phyloP scores from a whole-genome alignment of 2,329 filamentous ascomycete species.

The Bipolaris gigantea region DNA sequence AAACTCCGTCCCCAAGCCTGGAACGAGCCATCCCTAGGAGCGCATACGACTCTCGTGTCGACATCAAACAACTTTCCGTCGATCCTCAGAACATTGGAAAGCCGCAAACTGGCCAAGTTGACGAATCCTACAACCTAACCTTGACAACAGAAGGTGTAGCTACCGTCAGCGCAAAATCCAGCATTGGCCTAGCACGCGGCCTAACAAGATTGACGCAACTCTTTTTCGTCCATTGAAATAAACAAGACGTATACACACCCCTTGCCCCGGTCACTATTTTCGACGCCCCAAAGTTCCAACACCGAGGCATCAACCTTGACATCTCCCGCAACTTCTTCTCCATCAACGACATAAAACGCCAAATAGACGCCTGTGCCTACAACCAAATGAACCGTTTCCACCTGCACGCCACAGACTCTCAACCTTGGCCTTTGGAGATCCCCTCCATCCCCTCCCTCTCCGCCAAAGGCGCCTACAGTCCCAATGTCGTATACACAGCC shows the following conservation, averaged over 20 bases:
- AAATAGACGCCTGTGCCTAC: slow-evolving; percentile 74
- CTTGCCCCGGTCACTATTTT: slow-evolving; percentile 69
- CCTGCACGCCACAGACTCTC: slow-evolving; percentile 78
- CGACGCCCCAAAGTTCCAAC: slow-evolving; percentile 74
- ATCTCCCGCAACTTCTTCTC: slow-evolving; percentile 73
- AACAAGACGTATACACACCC: slow-evolving; percentile 63
- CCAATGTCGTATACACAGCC: slow-evolving; percentile 67
- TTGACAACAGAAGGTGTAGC: slow-evolving; percentile 62
- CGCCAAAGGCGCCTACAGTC: slow-evolving; percentile 71
- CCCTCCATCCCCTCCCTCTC: slow-evolving; percentile 73
- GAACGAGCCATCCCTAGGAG: slow-evolving; percentile 59
- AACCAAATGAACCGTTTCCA: slow-evolving; percentile 85
- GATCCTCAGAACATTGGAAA: slow-evolving; percentile 61
- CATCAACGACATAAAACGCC: slow-evolving; percentile 68
- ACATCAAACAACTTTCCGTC: slow-evolving; percentile 61
- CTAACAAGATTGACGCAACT: slow-evolving; percentile 78
- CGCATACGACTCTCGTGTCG: slow-evolving; percentile 61
- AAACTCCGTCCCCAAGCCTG: slow-evolving; percentile 69
- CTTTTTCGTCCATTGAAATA: slow-evolving; percentile 70
- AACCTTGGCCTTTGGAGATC: slow-evolving; percentile 84
- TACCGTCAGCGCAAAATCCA: slow-evolving; percentile 65
- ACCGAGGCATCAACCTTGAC: slow-evolving; percentile 81
- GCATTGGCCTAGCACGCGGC: slow-evolving; percentile 70
- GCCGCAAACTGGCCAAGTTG: slow-evolving; percentile 64
- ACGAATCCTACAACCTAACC: slow-evolving; percentile 74